Base-by-base conservation (phyloP, 2,329 filamentous ascomycete genomes). In the Camillea tinctor region DNA sequence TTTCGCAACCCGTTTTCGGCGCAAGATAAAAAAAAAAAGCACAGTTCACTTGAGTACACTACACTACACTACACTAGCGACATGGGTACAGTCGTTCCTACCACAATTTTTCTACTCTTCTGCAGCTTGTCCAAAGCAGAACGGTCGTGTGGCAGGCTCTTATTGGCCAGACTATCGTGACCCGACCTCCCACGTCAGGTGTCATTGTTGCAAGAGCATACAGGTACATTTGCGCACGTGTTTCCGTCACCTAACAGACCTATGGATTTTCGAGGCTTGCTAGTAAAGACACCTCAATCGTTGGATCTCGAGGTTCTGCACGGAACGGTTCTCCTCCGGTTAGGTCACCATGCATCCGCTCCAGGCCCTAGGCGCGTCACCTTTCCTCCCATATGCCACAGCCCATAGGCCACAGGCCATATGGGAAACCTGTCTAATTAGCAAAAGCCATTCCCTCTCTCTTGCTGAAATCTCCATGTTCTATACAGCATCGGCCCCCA, bases 131-230 rank as follows among this genome's bases (percentile, higher is more conserved):
- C 65, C 62, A 65, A 67, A 70, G 66, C 62, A 64, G 65, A 62
- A 54, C 62, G 59, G 56, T 61, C 62, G 71, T 73, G 71, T 73
- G 71, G 68, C 71, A 73, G 56, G 51, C 62, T 54, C 65, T 71
- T 57, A 73, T 73, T 73, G 68, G 71, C 62, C 64, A 61, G 64
- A 54, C 59, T n/a, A 58, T 67, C 70, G 69, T 64, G 64, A 52
- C 67, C 67, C 66, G 67, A 70, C 64, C 64, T 70, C 64, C 66
- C 59, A 68, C 64, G 65, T 67, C 65, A 70, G 63, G 68, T 68
- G 55, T 51, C 55, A 60, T 62, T 59, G 60, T 61, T 63, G 58
- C 64, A 62, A 70, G 67, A 30, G 66, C 67, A 64, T 64, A 64
- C 64, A 63, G 57, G 56, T 58, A 63, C 64, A 62, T 63, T 66